Conservation (phyloP, 2,329 filamentous ascomycete species). For the Arthrobotrys entomopaga region DNA sequence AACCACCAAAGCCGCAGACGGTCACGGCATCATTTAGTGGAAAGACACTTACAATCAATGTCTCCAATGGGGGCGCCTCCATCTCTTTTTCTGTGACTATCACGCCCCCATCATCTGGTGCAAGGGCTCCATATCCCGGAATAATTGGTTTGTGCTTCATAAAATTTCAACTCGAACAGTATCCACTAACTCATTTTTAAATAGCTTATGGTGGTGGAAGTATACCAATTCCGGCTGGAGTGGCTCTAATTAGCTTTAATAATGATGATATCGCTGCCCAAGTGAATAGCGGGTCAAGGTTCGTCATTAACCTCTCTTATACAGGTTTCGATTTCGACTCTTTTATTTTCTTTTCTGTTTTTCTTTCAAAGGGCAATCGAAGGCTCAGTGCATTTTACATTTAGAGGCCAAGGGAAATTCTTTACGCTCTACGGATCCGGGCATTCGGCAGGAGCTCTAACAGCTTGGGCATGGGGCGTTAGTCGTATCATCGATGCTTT, state of each 20-base stretch:
- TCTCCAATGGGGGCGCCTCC: conserved; percentile 64
- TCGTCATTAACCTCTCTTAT: background rate
- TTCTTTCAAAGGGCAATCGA: too few species aligned
- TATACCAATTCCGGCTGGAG: conserved; percentile 68
- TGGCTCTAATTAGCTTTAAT: conserved; percentile 70
- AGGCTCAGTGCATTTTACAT: background rate
- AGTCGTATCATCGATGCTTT: conserved; percentile 71
- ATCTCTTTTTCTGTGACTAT: conserved; percentile 65
- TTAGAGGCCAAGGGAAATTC: conserved; percentile 69
- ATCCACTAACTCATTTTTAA: background rate
- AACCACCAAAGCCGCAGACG: conserved; percentile 65
- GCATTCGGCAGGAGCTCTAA: conserved; percentile 69
- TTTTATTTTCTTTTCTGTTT: background rate
- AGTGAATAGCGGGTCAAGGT: conserved; percentile 61
- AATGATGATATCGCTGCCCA: conserved; percentile 70
- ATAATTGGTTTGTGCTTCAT: conserved; percentile 50
- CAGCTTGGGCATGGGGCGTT: conserved; percentile 73
- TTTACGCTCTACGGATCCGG: conserved; percentile 69
- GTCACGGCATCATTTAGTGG: conserved; percentile 65
- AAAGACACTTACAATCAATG: conserved; percentile 64
- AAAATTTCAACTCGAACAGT: background rate
- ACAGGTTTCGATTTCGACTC: background rate
- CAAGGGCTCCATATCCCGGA: conserved; percentile 61
- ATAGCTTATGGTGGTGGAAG: conserved; percentile 66
- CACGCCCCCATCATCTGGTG: conserved; percentile 61